Percentiles rank a stretch among this genome's conserved stretches.
Conservation (phyloP, 2,329 filamentous ascomycete species). For the Phialophora chinensis region DNA sequence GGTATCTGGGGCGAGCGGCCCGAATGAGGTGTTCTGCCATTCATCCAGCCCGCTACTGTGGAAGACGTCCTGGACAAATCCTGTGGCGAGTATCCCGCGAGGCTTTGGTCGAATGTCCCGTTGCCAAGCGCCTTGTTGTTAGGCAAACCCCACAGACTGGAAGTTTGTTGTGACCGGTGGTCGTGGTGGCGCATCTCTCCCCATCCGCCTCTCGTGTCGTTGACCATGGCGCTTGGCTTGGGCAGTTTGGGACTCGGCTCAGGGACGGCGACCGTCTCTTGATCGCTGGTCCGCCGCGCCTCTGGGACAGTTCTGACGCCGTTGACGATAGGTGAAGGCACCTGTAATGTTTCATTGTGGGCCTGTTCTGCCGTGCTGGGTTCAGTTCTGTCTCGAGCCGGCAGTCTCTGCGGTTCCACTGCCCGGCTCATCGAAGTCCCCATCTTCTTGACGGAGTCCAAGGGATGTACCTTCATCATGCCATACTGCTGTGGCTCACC, state of each 20-base stretch:
- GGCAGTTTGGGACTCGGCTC: constrained; percentile 36
- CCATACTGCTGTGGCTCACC: constrained; percentile 66
- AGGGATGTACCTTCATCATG: constrained; percentile 67
- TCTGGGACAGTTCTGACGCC: constrained; percentile 38
- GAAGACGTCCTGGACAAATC: constrained; percentile 52
- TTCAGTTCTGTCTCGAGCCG: constrained; percentile 26
- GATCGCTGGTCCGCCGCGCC: constrained; percentile 22
- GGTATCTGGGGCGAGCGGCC: constrained; percentile 39
- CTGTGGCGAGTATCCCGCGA: constrained; percentile 56
- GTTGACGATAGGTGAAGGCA: constrained; percentile 42
- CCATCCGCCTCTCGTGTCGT: constrained; percentile 38
- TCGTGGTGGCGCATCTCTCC: constrained; percentile 42
- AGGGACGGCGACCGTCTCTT: constrained; percentile 18
- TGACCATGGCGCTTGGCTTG: constrained; percentile 29
- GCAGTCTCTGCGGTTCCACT: constrained; percentile 45
- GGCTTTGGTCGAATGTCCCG: constrained; percentile 64
- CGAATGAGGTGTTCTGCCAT: constrained; percentile 37
- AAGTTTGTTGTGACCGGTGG: constrained; percentile 45
- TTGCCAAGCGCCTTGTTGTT: constrained; percentile 66
- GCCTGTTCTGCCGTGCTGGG: constrained; percentile 19
- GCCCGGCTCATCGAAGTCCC: constrained; percentile 42
- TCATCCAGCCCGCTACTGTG: constrained; percentile 45
- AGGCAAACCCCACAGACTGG: constrained; percentile 66
- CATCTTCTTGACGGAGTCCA: constrained; percentile 58
- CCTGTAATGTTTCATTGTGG: constrained; percentile 25